These are phyloP conservation scores for Fusarium subglutinans DNA, from an alignment of 2,329 filamentous ascomycete genomes.

Conservation along the genomic window DNA sequence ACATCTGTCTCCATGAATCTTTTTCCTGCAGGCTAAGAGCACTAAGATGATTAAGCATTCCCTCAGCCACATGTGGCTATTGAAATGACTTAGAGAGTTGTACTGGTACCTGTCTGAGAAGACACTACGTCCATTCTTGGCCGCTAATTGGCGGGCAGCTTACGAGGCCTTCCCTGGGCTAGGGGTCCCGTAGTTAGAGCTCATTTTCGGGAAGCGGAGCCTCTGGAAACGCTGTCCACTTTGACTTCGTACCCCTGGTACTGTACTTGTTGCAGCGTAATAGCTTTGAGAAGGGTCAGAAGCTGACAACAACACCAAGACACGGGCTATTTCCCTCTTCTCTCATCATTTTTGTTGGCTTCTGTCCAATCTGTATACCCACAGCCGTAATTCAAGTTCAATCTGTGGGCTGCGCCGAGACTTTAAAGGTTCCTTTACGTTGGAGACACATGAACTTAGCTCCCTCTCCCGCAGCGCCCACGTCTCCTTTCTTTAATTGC, in stretches of 20 bases:
- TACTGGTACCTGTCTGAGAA: slow-evolving; percentile 1
- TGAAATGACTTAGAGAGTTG: background rate
- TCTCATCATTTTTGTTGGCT: background rate
- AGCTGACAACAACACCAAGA: slow-evolving; percentile 23
- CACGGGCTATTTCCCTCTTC: slow-evolving; percentile 4
- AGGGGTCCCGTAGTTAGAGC: slow-evolving; percentile 18
- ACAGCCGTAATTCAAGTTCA: background rate
- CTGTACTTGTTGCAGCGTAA: slow-evolving; percentile 2
- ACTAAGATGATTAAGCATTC: background rate
- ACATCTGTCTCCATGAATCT: background rate
- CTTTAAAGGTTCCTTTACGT: background rate
- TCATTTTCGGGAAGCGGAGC: slow-evolving; percentile 30
- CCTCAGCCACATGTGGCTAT: slow-evolving; percentile 20
- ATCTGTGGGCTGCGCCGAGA: background rate
- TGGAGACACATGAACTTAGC: slow-evolving; percentile 20
- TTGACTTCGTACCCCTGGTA: slow-evolving; percentile 25
- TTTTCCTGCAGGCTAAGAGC: background rate
- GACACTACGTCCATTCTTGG: background rate
- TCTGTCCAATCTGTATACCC: background rate
- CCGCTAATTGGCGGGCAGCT: slow-evolving; percentile 10
- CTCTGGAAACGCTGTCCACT: slow-evolving; percentile 41
- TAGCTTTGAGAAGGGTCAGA: slow-evolving; percentile 19
- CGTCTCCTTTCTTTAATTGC: slow-evolving; percentile 39
- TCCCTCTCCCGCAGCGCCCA: slow-evolving; percentile 15
- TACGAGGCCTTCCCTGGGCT: slow-evolving; percentile 12